phyloP scores from a whole-genome alignment of 164 flowering plant genomes.

The Paratinospora sagittata region DNA sequence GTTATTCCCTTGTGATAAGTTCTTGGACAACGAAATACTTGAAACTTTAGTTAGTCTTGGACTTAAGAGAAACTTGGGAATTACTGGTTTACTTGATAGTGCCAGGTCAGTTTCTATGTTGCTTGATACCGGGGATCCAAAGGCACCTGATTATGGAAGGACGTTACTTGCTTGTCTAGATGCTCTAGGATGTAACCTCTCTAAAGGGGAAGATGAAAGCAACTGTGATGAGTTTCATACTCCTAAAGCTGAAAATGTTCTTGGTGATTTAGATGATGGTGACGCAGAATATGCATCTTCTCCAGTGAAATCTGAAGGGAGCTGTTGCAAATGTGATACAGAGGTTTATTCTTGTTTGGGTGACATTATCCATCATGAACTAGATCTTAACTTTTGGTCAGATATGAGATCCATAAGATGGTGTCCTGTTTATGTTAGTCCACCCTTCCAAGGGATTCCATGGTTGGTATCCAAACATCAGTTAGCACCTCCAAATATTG shows the following conservation, averaged over 20 bases:
- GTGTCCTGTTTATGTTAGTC: constrained; percentile 72
- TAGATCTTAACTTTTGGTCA: constrained; percentile 70
- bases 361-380: constrained; percentile 31
- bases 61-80: constrained; percentile 51
- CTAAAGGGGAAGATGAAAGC: constrained; percentile 22
- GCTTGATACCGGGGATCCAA: constrained; percentile 47
- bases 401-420: constrained; percentile 63
- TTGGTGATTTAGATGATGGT: constrained; percentile 8
- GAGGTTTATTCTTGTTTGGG: constrained; percentile 33
- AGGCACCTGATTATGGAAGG: constrained; percentile 42
- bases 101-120: constrained; percentile 74
- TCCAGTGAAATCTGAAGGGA: constrained; percentile 10
- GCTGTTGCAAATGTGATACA: constrained; percentile 19
- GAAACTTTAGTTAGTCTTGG: constrained; percentile 64
- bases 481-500: constrained; percentile 58
- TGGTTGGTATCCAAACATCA: constrained; percentile 45
- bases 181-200: constrained; percentile 43
- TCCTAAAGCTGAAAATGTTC: constrained; percentile 10
- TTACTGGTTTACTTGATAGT: constrained; percentile 72
- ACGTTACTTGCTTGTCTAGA: constrained; percentile 54
- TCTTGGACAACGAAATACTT: constrained; percentile 49
- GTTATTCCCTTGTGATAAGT: constrained; percentile 76
- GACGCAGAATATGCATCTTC: constrained; percentile 13
- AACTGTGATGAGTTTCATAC: constrained; percentile 9
- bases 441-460: constrained; percentile 74